Evolutionary conservation across 2,329 filamentous ascomycete species (phyloP), one percentile per base, ranked within the genome.

Genomic region (Microsporum ferrugineum): DNA sequence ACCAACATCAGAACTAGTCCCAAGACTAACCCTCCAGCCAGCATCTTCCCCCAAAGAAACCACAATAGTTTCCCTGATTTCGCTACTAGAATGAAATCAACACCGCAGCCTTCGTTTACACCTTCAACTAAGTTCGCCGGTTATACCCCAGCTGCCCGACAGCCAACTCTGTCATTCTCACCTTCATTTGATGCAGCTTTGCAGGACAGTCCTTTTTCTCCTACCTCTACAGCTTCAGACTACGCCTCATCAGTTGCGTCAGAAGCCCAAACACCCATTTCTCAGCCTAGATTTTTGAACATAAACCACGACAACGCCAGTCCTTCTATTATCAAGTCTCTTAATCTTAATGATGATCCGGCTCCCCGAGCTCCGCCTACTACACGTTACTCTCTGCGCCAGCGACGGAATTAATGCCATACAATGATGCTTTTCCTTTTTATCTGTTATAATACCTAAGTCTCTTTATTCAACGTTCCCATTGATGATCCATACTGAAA

Each of bases 111-210:
- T 14, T 41, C 62, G 17, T 60, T 59, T 10, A 17, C 31, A 1
- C 49, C 49, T 8, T n/a, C 49, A 1, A 55, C 49, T n/a, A 12
- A 10, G 14, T 55, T 34, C 3, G 49, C 49, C n/a, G 49, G 49
- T 14, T 55, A 55, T 55, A 55, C 49, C 49, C 49, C 49, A 36
- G 31, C 49, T 8, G 31, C 49, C 5, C 5, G 12, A 17, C 12
- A 57, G 10, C 36, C 36, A 23, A 41, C 34, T 29, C 39, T 57
- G 14, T 57, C 55, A 7, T 57, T 61, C 45, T 63, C 60, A 27
- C 62, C 64, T n/a, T 66, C 63, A 43, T 66, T 65, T 57, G 60
- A 59, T 29, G 62, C 61, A 27, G 60, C 64, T 43, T 45, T 63
- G 34, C 60, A 56, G 31, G 64, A 64, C 14, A 62, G 58, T 17